A percentile compares a stretch with the other conserved stretches of the same genome.
Evolutionary conservation across 1,284 basidiomycete genomes (phyloP).

Genomic region (Apiotrichum domesticum): DNA sequence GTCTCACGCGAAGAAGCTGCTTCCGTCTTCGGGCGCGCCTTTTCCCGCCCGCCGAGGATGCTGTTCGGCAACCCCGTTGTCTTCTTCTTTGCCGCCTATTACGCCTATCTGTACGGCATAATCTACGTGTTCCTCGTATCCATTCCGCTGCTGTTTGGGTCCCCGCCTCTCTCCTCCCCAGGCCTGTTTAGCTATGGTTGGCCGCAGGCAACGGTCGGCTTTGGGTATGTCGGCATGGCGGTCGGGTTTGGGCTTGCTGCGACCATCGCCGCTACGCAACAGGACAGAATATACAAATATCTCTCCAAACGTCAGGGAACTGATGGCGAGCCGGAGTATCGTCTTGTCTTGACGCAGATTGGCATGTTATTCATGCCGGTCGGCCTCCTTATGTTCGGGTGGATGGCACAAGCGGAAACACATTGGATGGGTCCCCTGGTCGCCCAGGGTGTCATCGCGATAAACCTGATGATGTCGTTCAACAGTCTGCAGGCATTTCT

Average conservation of each 20-base stretch:
- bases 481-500: slow-evolving; percentile 46
- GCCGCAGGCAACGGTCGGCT: slow-evolving; percentile 38
- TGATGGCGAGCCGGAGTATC: slow-evolving; percentile 45
- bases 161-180: slow-evolving; percentile 32
- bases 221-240: slow-evolving; percentile 47
- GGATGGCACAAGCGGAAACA: slow-evolving; percentile 41
- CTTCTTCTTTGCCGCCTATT: slow-evolving; percentile 47
- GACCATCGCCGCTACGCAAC: slow-evolving; percentile 39
- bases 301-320: slow-evolving; percentile 31
- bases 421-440: slow-evolving; percentile 47
- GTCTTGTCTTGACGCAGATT: slow-evolving; percentile 46
- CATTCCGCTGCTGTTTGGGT: slow-evolving; percentile 47
- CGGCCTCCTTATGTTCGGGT: slow-evolving; percentile 46
- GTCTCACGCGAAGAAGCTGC: slow-evolving; percentile 29
- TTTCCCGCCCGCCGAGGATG: slow-evolving; percentile 46
- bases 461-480: slow-evolving; percentile 47
- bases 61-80: slow-evolving; percentile 46
- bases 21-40: slow-evolving; percentile 29
- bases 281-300: slow-evolving; percentile 48
- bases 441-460: slow-evolving; percentile 33
- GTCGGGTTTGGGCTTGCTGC: slow-evolving; percentile 46
- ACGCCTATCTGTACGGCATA: slow-evolving; percentile 48
- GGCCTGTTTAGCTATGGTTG: slow-evolving; percentile 47
- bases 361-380: slow-evolving; percentile 50
- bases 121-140: slow-evolving; percentile 49